phyloP scores from a whole-genome alignment of 331 rosid species.

The Quercus lobata region DNA sequence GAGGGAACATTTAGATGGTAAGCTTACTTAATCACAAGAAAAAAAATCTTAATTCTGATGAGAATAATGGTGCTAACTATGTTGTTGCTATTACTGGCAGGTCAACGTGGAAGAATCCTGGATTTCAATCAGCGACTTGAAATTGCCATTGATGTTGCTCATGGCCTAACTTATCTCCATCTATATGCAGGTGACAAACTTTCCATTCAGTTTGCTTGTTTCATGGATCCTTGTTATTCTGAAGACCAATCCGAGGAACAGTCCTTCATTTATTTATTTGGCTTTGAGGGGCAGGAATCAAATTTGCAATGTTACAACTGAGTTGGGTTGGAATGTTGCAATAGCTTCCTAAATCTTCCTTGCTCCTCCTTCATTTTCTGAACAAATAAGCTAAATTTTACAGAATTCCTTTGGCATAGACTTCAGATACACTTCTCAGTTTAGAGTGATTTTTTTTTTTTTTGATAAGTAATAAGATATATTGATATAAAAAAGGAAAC shows the following conservation, averaged over 20 bases:
- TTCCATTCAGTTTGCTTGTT: slow-evolving; percentile 1
- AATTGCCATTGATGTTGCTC: slow-evolving; percentile 95
- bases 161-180: slow-evolving; percentile 91
- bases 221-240: neutral
- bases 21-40: slow-evolving; percentile 23
- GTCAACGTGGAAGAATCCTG: slow-evolving; percentile 62
- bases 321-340: neutral
- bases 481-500: too few relatives aligned
- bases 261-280: neutral
- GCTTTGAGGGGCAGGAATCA: neutral
- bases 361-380: neutral
- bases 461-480: too few relatives aligned
- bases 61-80: slow-evolving; percentile 6
- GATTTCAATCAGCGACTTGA: slow-evolving; percentile 97
- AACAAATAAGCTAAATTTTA: too few relatives aligned
- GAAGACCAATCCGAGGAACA: neutral
- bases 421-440: neutral
- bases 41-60: slow-evolving; percentile 8
- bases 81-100: slow-evolving; percentile 41
- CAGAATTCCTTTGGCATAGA: too few relatives aligned
- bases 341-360: neutral
- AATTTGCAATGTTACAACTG: too few relatives aligned
- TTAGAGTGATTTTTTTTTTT: neutral
- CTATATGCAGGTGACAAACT: slow-evolving; percentile 67
- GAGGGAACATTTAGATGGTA: slow-evolving; percentile 97